Conservation (phyloP, 2,329 filamentous ascomycete genomes). For the Penicillium thymicola region DNA sequence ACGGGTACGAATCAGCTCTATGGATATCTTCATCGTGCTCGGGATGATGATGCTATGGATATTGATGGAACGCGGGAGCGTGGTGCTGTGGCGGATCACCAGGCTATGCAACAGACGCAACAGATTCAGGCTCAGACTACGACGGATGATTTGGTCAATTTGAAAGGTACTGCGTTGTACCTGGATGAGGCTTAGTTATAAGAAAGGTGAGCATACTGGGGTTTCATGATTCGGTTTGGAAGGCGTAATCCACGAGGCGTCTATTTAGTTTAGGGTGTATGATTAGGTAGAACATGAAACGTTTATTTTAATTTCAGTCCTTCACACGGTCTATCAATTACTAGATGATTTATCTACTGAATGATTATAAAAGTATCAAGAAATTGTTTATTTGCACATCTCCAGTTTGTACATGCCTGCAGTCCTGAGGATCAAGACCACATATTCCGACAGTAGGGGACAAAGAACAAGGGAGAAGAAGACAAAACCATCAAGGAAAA, state of each 20-base stretch:
- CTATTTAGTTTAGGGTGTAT: slow-evolving; percentile 4
- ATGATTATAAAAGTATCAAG: not conserved
- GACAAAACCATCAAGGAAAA: slow-evolving; percentile 6
- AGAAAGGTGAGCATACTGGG: not conserved
- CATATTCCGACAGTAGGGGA: slow-evolving; percentile 5
- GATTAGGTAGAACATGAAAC: slow-evolving; percentile 2
- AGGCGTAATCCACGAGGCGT: not conserved
- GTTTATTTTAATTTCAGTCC: not conserved
- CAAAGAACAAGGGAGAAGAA: slow-evolving; percentile 8
- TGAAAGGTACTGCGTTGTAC: slow-evolving; percentile 34
- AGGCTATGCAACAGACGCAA: slow-evolving; percentile 18
- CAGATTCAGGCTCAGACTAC: slow-evolving; percentile 29
- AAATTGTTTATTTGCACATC: slow-evolving; percentile 19
- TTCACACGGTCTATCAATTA: not conserved
- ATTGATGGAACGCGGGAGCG: slow-evolving; percentile 28
- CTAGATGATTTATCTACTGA: not conserved
- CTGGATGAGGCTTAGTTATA: slow-evolving; percentile 26
- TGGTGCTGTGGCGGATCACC: slow-evolving; percentile 19
- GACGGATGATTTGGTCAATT: slow-evolving; percentile 24
- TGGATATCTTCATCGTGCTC: slow-evolving; percentile 27
- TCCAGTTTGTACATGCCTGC: slow-evolving; percentile 19
- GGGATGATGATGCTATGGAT: slow-evolving; percentile 23
- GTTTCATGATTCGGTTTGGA: not conserved
- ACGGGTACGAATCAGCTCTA: slow-evolving; percentile 36
- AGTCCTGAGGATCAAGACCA: not conserved